Conservation (phyloP, 2,329 filamentous ascomycete species). For the Fusarium coffeatum region DNA sequence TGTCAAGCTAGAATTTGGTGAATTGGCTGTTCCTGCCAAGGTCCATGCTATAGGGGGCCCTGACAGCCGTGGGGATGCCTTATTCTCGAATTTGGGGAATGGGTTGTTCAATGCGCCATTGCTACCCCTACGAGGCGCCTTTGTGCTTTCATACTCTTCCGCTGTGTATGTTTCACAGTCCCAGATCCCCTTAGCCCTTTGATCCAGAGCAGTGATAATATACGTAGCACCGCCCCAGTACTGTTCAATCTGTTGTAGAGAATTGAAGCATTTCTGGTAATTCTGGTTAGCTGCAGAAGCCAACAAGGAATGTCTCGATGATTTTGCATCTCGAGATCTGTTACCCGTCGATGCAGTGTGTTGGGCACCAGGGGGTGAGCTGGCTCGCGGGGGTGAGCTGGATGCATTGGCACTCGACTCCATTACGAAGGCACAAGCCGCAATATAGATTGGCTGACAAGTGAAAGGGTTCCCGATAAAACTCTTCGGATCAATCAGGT, state of each 20-base stretch:
- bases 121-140: slow-evolving; percentile 61
- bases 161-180: slow-evolving; percentile 75
- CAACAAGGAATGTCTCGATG: slow-evolving; percentile 77
- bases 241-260: slow-evolving; percentile 80
- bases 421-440: slow-evolving; percentile 87
- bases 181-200: slow-evolving; percentile 87
- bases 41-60: slow-evolving; percentile 79
- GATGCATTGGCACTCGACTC: slow-evolving; percentile 80
- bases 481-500: slow-evolving; percentile 85
- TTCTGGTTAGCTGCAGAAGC: slow-evolving; percentile 87
- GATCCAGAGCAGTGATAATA: slow-evolving; percentile 85
- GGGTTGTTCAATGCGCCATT: slow-evolving; percentile 51
- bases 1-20: slow-evolving; percentile 83
- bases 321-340: slow-evolving; percentile 50
- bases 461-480: slow-evolving; percentile 91
- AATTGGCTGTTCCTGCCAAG: slow-evolving; percentile 87
- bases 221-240: slow-evolving; percentile 92
- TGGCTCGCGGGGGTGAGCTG: slow-evolving; percentile 66
- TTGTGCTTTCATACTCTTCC: slow-evolving; percentile 82
- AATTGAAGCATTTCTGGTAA: slow-evolving; percentile 88
- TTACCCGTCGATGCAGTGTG: slow-evolving; percentile 6
- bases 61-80: slow-evolving; percentile 61
- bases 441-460: slow-evolving; percentile 91
- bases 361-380: slow-evolving; percentile 57
- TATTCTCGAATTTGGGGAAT: slow-evolving; percentile 59